A percentile compares a stretch with the other conserved stretches of the same genome.
Conservation (phyloP, 129 eudicot genomes). For the Ambrosia artemisiifolia region DNA sequence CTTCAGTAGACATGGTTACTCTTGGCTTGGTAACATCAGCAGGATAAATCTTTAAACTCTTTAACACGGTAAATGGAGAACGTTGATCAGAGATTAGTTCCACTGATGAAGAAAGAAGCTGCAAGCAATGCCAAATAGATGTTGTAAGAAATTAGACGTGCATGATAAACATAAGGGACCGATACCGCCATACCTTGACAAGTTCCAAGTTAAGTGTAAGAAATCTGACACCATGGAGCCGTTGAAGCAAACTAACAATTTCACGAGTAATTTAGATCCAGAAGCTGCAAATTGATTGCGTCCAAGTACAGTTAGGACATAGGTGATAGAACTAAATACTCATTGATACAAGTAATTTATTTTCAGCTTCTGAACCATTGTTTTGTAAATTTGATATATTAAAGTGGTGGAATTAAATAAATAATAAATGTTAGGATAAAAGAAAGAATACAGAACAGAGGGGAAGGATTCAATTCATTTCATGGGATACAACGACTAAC, state of each 20-base stretch:
- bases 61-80: constrained; percentile 7
- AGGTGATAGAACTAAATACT: no score
- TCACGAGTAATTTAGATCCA: not conserved
- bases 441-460: no score
- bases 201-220: constrained; percentile 5
- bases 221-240: not conserved
- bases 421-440: no score
- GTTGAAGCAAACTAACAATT: not conserved
- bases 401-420: no score
- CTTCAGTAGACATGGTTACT: not conserved
- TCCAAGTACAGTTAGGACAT: no score
- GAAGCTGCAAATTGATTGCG: no score
- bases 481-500: no score
- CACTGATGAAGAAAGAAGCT: not conserved
- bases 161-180: not conserved
- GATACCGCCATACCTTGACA: not conserved
- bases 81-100: constrained; percentile 5
- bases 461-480: no score
- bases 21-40: not conserved
- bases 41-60: constrained; percentile 5
- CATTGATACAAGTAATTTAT: no score
- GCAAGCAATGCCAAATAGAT: not conserved
- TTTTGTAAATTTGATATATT: no score
- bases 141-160: not conserved
- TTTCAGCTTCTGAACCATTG: no score